Evolutionary conservation across 108 stramenopile genomes (phyloP).

Genomic region (Skeletonema menzelii): DNA sequence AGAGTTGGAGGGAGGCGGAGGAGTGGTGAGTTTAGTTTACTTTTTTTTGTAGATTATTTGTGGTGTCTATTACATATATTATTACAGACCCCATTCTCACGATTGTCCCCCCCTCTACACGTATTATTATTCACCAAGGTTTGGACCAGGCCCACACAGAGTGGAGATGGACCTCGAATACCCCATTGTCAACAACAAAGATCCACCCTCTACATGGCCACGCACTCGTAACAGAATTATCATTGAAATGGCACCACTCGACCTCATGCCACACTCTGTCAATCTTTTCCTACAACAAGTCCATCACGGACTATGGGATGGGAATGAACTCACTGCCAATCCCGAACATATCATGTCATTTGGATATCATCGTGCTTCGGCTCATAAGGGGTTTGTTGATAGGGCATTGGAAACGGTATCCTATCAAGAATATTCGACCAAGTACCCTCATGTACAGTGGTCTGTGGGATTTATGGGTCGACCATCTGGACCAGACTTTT

Average conservation of each 20-base stretch:
- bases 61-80: neutral
- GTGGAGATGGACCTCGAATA: slow-evolving; percentile 67
- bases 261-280: slow-evolving; percentile 79
- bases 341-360: slow-evolving; percentile 82
- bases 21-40: slow-evolving; percentile 26
- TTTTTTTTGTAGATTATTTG: neutral
- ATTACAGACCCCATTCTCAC: neutral
- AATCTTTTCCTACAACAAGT: slow-evolving; percentile 87
- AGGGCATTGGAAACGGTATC: slow-evolving; percentile 42
- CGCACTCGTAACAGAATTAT: slow-evolving; percentile 41
- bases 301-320: slow-evolving; percentile 68
- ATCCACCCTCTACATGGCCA: slow-evolving; percentile 9
- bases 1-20: slow-evolving; percentile 36
- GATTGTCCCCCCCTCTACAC: neutral
- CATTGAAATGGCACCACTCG: slow-evolving; percentile 71
- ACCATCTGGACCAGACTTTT: slow-evolving; percentile 93
- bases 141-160: slow-evolving; percentile 72
- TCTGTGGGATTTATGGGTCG: slow-evolving; percentile 88
- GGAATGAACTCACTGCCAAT: slow-evolving; percentile 70
- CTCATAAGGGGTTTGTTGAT: slow-evolving; percentile 45
- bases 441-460: slow-evolving; percentile 71
- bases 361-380: slow-evolving; percentile 32
- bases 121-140: slow-evolving; percentile 40
- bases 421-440: slow-evolving; percentile 85
- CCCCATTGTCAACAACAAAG: slow-evolving; percentile 6